phyloP scores from a whole-genome alignment of 2,329 filamentous ascomycete species.

The Arthrocladium fulminans region DNA sequence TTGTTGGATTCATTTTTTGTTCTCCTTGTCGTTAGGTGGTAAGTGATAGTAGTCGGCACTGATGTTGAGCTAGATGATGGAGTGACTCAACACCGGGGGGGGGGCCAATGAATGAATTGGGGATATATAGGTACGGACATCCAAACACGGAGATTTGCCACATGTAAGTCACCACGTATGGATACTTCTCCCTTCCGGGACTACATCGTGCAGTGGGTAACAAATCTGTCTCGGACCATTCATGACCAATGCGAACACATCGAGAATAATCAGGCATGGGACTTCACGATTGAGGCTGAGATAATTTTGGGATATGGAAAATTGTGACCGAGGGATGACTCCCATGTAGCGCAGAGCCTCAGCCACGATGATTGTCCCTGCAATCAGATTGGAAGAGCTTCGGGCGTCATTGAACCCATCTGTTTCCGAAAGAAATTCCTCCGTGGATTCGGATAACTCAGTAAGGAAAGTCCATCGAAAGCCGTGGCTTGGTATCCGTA shows the following conservation, averaged over 20 bases:
- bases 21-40: background rate
- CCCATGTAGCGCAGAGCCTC: background rate
- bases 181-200: background rate
- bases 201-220: background rate
- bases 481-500: too few relatives aligned
- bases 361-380: background rate
- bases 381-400: background rate
- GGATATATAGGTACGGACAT: background rate
- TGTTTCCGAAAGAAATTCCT: too few relatives aligned
- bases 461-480: too few relatives aligned
- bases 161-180: background rate
- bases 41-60: background rate
- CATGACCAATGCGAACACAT: background rate
- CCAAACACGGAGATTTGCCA: background rate
- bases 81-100: background rate
- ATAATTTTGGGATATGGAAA: constrained; percentile 1
- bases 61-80: background rate
- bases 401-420: background rate
- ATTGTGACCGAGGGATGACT: background rate
- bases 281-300: background rate
- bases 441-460: too few relatives aligned
- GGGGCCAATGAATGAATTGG: background rate
- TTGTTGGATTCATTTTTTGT: constrained; percentile 17
- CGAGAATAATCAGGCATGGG: background rate
- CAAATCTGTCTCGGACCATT: background rate